Evolutionary conservation across 2,329 filamentous ascomycete species (phyloP).

Genomic region (Coleophoma eucalyptorum): DNA sequence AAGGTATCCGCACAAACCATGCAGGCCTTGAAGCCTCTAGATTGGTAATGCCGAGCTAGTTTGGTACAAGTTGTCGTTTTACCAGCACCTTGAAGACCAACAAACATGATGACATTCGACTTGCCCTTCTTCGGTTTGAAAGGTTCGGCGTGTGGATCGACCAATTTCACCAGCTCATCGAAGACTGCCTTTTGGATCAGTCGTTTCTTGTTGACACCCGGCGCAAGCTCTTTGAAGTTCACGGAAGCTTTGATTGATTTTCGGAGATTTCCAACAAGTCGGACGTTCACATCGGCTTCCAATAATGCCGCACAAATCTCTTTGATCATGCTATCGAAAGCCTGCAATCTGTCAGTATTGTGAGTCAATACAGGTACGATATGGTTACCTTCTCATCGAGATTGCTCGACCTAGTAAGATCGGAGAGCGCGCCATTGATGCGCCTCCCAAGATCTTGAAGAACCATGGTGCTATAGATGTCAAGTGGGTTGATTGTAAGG

Average conservation of each 20-base stretch:
- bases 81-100: constrained; percentile 93
- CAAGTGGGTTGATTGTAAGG: constrained; percentile 3
- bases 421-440: constrained; percentile 94
- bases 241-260: constrained; percentile 89
- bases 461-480: constrained; percentile 63
- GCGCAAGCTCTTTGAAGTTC: constrained; percentile 90
- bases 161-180: constrained; percentile 91
- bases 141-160: constrained; percentile 90
- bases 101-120: constrained; percentile 98
- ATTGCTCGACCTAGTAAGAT: constrained; percentile 87
- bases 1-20: constrained; percentile 98
- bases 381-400: constrained; percentile 83
- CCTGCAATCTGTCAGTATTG: constrained; percentile 49
- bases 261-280: constrained; percentile 83
- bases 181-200: constrained; percentile 97
- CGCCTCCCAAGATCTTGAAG: constrained; percentile 97
- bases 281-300: constrained; percentile 96
- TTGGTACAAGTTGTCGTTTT: constrained; percentile 99
- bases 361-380: constrained; percentile 3
- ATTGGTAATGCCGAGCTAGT: constrained; percentile 90
- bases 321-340: constrained; percentile 97
- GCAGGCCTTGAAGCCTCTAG: constrained; percentile 86
- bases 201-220: constrained; percentile 96
- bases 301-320: constrained; percentile 95
- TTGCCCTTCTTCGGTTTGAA: constrained; percentile 98